A percentile compares a stretch with the other conserved stretches of the same genome.
phyloP scores from a whole-genome alignment of 306 rosid genomes.

The Geum urbanum region DNA sequence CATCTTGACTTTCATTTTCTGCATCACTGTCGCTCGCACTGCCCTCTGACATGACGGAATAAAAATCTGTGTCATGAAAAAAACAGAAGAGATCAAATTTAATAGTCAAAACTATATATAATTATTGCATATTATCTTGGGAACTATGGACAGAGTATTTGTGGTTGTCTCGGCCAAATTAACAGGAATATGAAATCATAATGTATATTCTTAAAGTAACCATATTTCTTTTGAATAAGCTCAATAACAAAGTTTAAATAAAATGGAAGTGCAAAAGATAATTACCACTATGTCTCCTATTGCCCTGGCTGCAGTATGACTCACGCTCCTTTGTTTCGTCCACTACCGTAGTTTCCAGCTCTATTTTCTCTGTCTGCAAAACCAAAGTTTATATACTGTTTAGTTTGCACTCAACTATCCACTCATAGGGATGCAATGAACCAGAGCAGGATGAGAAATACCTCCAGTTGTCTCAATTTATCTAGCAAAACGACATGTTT shows the following conservation, averaged over 20 bases:
- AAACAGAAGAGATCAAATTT: conserved; percentile 19
- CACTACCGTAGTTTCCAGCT: conserved; percentile 94
- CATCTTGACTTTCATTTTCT: conserved; percentile 95
- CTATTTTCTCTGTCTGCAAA: conserved; percentile 89
- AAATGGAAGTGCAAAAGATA: conserved; percentile 16
- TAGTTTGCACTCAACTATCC: not conserved
- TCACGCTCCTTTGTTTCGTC: conserved; percentile 99
- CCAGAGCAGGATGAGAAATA: conserved; percentile 30
- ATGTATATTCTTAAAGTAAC: not conserved
- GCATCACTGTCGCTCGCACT: conserved; percentile 81
- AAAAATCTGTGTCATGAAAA: conserved; percentile 66
- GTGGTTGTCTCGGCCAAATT: not conserved
- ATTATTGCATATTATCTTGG: not conserved
- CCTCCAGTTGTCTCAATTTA: conserved; percentile 88
- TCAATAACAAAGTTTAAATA: not conserved
- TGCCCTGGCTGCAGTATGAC: conserved; percentile 83
- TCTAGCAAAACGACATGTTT: conserved; percentile 76
- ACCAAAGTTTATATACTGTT: conserved; percentile 11
- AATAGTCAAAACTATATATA: not conserved
- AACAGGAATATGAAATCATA: not conserved
- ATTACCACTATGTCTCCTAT: conserved; percentile 93
- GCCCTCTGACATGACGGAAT: conserved; percentile 94
- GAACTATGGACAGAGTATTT: not conserved
- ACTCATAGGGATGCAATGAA: not conserved
- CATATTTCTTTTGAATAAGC: not conserved